Percentiles rank a stretch among this genome's conserved stretches.
These are phyloP conservation scores for Phaffomyces thermotolerans DNA, from an alignment of 805 yeast genomes.

Conservation along the genomic window DNA sequence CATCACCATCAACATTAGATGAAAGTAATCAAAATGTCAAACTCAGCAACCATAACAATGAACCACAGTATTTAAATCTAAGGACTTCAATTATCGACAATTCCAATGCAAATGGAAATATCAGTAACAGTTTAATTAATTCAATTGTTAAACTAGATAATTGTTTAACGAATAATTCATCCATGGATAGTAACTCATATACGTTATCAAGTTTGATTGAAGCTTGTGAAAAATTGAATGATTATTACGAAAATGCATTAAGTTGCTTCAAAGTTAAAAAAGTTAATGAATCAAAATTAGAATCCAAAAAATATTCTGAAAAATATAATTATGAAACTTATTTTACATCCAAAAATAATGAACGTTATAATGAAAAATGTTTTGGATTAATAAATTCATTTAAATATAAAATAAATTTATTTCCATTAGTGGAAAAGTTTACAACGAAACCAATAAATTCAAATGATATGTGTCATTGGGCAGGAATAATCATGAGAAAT, in stretches of 20 bases:
- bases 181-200: neutral
- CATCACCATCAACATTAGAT: conserved; percentile 5
- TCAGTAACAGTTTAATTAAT: conserved; percentile 10
- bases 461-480: conserved; percentile 88
- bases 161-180: neutral
- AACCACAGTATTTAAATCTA: neutral
- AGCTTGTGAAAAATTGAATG: conserved; percentile 13
- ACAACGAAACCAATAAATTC: conserved; percentile 60
- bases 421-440: conserved; percentile 88
- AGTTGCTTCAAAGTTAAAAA: conserved; percentile 2
- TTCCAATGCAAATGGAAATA: neutral
- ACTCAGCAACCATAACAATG: neutral
- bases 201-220: conserved; percentile 5
- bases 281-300: conserved; percentile 6
- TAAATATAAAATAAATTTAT: conserved; percentile 44
- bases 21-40: neutral
- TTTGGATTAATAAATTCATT: neutral
- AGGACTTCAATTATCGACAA: conserved; percentile 1
- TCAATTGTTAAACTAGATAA: conserved; percentile 18
- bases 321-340: conserved; percentile 42
- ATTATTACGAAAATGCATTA: conserved; percentile 13
- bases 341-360: conserved; percentile 18
- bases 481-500: conserved; percentile 95
- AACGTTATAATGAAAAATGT: neutral
- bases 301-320: conserved; percentile 17